Evolutionary conservation across 148 eudicot genomes (phyloP).

Genomic region (Talinum fruticosum): DNA sequence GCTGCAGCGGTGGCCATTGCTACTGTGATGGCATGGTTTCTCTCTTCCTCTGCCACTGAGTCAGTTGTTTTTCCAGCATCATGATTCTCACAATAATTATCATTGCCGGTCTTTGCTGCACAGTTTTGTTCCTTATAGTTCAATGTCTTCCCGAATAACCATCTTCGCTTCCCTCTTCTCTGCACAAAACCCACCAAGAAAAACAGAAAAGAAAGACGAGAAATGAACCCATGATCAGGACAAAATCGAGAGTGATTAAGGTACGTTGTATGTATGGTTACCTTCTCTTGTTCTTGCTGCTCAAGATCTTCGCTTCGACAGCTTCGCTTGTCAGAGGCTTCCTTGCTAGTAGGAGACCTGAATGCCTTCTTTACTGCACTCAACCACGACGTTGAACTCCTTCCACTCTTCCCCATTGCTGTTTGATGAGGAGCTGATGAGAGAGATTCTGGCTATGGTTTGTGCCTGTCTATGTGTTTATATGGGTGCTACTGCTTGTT

Average conservation of each 20-base stretch:
- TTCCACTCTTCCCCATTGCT: constrained; percentile 55
- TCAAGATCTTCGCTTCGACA: constrained; percentile 52
- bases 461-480: not conserved
- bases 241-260: not conserved
- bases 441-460: not conserved
- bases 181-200: constrained; percentile 27
- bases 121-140: constrained; percentile 24
- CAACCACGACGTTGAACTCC: constrained; percentile 51
- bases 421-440: not conserved
- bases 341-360: constrained; percentile 50
- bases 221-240: not conserved
- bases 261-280: constrained; percentile 13
- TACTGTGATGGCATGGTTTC: constrained; percentile 47
- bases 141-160: constrained; percentile 52
- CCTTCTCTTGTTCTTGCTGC: constrained; percentile 68
- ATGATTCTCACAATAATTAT: constrained; percentile 1
- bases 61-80: not conserved
- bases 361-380: constrained; percentile 64
- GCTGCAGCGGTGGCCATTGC: constrained; percentile 67
- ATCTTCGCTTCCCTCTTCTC: constrained; percentile 64
- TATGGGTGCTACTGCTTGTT: not conserved
- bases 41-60: constrained; percentile 28
- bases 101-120: not conserved
- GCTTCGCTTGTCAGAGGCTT: constrained; percentile 33
- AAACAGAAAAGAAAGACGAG: not conserved